Conservation (phyloP, 768 basidiomycete species). For the Macrocybe gigantea region DNA sequence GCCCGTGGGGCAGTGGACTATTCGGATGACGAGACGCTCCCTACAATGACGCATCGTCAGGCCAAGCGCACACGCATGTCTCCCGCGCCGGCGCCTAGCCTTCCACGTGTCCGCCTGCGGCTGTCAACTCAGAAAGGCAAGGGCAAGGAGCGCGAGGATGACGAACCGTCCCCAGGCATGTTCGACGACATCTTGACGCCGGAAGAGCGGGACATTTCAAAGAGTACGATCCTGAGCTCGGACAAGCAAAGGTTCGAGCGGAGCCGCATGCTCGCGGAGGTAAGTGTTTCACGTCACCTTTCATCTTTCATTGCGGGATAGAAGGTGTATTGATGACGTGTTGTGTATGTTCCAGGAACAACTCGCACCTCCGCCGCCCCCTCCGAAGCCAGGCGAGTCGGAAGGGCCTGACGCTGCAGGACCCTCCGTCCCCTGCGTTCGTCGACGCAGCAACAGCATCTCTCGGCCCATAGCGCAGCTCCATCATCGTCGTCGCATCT, state of each 20-base stretch:
- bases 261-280: slow-evolving; percentile 71
- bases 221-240: slow-evolving; percentile 50
- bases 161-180: slow-evolving; percentile 48
- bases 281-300: slow-evolving; percentile 25
- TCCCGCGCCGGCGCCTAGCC: slow-evolving; percentile 20
- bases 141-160: slow-evolving; percentile 66
- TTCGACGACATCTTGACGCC: slow-evolving; percentile 79
- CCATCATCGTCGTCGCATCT: slow-evolving; percentile 28
- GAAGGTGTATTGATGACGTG: no score
- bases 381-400: slow-evolving; percentile 17
- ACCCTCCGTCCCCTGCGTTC: slow-evolving; percentile 64
- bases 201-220: slow-evolving; percentile 66
- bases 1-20: slow-evolving; percentile 12
- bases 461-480: slow-evolving; percentile 32
- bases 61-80: slow-evolving; percentile 39
- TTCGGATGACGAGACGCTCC: slow-evolving; percentile 16
- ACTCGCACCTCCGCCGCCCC: slow-evolving; percentile 37
- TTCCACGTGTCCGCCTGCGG: slow-evolving; percentile 39
- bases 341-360: slow-evolving; percentile 21
- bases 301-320: slow-evolving; percentile 1
- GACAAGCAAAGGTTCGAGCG: slow-evolving; percentile 74
- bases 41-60: slow-evolving; percentile 20
- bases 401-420: slow-evolving; percentile 33
- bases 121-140: slow-evolving; percentile 47
- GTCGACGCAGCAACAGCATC: slow-evolving; percentile 35